A percentile compares a stretch with the other conserved stretches of the same genome.
These are phyloP conservation scores for Nephelium lappaceum DNA, from an alignment of 345 rosid species.

Conservation along the genomic window DNA sequence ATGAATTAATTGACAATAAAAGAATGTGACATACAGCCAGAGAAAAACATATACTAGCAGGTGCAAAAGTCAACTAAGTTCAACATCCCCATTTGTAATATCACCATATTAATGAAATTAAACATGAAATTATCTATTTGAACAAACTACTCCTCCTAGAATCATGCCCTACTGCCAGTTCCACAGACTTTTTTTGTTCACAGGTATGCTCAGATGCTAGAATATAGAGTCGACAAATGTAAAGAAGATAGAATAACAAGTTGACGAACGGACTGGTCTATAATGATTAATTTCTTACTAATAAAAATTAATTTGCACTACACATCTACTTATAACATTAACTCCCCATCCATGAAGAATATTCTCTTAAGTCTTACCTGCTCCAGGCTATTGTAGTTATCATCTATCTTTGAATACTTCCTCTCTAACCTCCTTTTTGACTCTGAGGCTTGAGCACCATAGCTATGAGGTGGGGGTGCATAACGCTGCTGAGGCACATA, in stretches of 20 bases:
- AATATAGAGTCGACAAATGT: background rate
- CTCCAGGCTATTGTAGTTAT: slow-evolving; percentile 59
- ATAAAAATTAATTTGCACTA: background rate
- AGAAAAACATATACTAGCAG: background rate
- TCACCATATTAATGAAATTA: background rate
- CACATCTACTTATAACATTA: background rate
- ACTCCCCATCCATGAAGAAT: background rate
- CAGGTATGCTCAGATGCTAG: background rate
- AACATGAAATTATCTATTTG: background rate
- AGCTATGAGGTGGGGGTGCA: slow-evolving; percentile 39
- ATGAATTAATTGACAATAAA: background rate
- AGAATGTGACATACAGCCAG: background rate
- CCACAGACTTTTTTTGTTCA: background rate
- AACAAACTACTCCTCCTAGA: background rate
- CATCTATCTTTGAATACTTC: slow-evolving; percentile 70
- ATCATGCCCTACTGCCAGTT: background rate
- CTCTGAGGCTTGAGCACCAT: slow-evolving; percentile 36
- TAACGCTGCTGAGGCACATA: slow-evolving; percentile 39
- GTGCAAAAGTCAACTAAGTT: background rate
- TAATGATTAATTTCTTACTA: background rate
- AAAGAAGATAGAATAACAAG: background rate
- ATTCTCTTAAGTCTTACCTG: slow-evolving; percentile 40
- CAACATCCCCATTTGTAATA: background rate
- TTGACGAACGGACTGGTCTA: background rate
- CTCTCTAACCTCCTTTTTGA: slow-evolving; percentile 53